These are phyloP conservation scores for Durusdinium trenchii DNA, from an alignment of 73 alveolate species.

Conservation along the genomic window DNA sequence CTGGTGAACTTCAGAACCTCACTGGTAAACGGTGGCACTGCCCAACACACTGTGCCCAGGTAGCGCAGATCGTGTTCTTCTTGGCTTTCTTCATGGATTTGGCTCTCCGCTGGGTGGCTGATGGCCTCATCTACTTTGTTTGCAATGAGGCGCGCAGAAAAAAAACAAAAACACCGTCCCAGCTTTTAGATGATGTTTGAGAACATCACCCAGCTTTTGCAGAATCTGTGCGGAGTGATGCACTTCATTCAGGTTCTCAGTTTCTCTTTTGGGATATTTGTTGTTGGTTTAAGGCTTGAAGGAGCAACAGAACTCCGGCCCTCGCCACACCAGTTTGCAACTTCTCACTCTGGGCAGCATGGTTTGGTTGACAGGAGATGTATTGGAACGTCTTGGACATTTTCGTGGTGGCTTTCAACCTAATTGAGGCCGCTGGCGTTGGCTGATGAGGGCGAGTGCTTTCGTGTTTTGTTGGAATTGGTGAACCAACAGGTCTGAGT, in stretches of 20 bases:
- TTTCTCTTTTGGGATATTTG: too few species aligned
- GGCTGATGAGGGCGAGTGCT: neutral
- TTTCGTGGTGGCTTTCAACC: constrained; percentile 47
- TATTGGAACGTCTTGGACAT: constrained; percentile 78
- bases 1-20: too few species aligned
- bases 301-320: too few species aligned
- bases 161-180: neutral
- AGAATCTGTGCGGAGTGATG: neutral
- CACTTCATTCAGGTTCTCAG: neutral
- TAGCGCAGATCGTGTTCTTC: constrained; percentile 81
- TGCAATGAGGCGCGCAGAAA: constrained; percentile 24
- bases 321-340: neutral
- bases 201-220: neutral
- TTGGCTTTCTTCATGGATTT: constrained; percentile 72
- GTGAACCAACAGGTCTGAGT: too few species aligned
- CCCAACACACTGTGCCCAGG: too few species aligned
- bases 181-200: neutral
- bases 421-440: constrained; percentile 58
- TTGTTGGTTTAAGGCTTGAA: too few species aligned
- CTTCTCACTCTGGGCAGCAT: neutral
- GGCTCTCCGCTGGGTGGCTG: constrained; percentile 84
- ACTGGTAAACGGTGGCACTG: too few species aligned
- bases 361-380: constrained; percentile 47
- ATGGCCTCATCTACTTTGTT: constrained; percentile 53
- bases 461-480: neutral